These are phyloP conservation scores for Ascobolus immersus DNA, from an alignment of 495 filamentous ascomycete species.

Conservation along the genomic window DNA sequence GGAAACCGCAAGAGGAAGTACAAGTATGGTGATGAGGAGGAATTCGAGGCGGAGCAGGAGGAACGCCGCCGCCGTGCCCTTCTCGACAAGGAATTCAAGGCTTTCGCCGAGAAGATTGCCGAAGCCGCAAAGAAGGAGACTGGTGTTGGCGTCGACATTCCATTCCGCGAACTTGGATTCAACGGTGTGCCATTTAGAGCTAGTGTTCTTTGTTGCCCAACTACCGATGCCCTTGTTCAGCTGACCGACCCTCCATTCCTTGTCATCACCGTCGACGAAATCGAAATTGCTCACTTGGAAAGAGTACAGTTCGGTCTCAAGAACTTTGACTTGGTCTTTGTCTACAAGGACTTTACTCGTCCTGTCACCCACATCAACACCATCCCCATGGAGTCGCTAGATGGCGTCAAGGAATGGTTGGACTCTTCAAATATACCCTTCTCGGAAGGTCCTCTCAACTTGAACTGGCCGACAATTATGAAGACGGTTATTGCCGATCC, in stretches of 20 bases:
- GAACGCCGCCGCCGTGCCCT: slow-evolving; percentile 73
- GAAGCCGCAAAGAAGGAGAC: slow-evolving; percentile 65
- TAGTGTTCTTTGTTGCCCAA: slow-evolving; percentile 83
- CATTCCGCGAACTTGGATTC: slow-evolving; percentile 89
- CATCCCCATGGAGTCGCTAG: slow-evolving; percentile 82
- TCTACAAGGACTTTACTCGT: slow-evolving; percentile 86
- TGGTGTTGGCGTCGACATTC: slow-evolving; percentile 68
- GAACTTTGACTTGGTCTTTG: slow-evolving; percentile 95
- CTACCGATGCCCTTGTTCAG: slow-evolving; percentile 94
- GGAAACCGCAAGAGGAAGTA: slow-evolving; percentile 94
- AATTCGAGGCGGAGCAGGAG: slow-evolving; percentile 95
- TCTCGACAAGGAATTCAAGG: slow-evolving; percentile 84
- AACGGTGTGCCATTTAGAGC: slow-evolving; percentile 86
- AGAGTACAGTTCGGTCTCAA: slow-evolving; percentile 95
- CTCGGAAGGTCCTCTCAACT: slow-evolving; percentile 82
- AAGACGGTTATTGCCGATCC: slow-evolving; percentile 89
- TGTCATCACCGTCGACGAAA: slow-evolving; percentile 79
- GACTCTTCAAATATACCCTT: slow-evolving; percentile 84
- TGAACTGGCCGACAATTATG: slow-evolving; percentile 99
- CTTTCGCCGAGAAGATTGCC: slow-evolving; percentile 89
- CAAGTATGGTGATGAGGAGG: slow-evolving; percentile 95
- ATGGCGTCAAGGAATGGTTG: slow-evolving; percentile 93
- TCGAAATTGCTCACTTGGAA: slow-evolving; percentile 89
- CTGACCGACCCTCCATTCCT: slow-evolving; percentile 91
- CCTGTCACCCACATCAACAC: slow-evolving; percentile 85